Conservation (phyloP, 2,329 filamentous ascomycete genomes). For the Chalara sp. region DNA sequence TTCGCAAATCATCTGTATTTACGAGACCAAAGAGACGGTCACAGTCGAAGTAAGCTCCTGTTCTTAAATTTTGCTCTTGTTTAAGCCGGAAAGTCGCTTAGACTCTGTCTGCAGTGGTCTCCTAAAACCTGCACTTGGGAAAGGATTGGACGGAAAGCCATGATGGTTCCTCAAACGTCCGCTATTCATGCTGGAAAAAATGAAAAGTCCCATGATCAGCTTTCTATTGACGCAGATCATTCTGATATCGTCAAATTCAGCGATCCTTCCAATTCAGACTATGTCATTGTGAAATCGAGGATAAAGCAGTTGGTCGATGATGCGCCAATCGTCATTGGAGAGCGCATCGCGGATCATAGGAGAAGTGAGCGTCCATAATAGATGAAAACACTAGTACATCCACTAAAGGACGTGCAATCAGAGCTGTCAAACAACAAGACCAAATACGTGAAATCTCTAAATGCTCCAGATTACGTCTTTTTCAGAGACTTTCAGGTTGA, state of each 20-base stretch:
- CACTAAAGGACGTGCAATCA: background rate
- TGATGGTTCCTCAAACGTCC: background rate
- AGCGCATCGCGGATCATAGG: background rate
- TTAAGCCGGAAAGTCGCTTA: background rate
- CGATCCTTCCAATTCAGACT: background rate
- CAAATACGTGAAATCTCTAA: background rate
- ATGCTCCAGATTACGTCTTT: background rate
- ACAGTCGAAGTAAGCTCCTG: background rate
- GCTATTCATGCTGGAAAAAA: background rate
- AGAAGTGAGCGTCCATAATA: background rate
- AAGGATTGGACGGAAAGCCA: background rate
- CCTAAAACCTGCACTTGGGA: background rate
- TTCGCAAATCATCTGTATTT: background rate
- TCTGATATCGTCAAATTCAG: constrained; percentile 1
- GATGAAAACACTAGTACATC: background rate
- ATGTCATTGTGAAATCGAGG: background rate
- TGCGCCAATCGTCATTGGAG: background rate
- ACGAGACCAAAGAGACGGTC: background rate
- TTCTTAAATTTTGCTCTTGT: background rate
- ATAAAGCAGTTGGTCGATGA: background rate
- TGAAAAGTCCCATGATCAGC: background rate
- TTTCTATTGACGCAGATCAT: background rate
- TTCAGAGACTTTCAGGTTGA: background rate
- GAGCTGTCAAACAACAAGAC: background rate
- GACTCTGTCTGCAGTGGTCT: background rate